Evolutionary conservation across 192 early-diverging fungal genomes (phyloP).

Genomic region (Spizellomyces punctatus): DNA sequence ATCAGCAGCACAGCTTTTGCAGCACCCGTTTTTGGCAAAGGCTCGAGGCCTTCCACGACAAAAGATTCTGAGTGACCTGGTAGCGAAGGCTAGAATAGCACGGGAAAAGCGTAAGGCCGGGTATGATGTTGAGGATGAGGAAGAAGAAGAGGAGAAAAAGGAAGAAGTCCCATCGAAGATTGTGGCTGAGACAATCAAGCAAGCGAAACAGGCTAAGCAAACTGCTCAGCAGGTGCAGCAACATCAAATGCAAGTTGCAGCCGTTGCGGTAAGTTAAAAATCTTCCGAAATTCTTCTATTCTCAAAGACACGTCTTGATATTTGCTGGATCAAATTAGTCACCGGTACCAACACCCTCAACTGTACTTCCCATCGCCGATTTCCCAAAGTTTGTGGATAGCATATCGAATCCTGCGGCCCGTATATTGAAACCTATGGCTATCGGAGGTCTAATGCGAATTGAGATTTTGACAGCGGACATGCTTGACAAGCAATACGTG

Average conservation of each 20-base stretch:
- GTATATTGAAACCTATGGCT: conserved; percentile 35
- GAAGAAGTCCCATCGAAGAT: conserved; percentile 49
- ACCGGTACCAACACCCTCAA: background rate
- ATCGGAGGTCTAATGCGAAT: conserved; percentile 41
- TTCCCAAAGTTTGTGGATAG: conserved; percentile 15
- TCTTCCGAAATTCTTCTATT: too few relatives aligned
- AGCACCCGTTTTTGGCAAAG: conserved; percentile 61
- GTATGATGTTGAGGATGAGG: conserved; percentile 52
- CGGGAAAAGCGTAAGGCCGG: conserved; percentile 58
- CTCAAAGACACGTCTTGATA: too few relatives aligned
- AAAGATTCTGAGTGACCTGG: conserved; percentile 50
- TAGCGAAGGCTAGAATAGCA: conserved; percentile 49
- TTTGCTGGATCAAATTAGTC: too few relatives aligned
- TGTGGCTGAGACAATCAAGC: conserved; percentile 45
- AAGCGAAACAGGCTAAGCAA: conserved; percentile 43
- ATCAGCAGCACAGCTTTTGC: conserved; percentile 51
- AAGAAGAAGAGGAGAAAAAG: conserved; percentile 55
- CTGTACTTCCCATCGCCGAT: conserved; percentile 10
- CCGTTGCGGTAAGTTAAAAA: background rate
- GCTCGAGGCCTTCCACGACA: conserved; percentile 43
- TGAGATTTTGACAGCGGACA: conserved; percentile 53
- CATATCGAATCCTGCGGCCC: conserved; percentile 18
- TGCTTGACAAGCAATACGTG: conserved; percentile 55
- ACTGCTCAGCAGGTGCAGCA: conserved; percentile 15
- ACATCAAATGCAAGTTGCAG: conserved; percentile 19